Evolutionary conservation across 768 basidiomycete genomes (phyloP).

Genomic region (Suillus spraguei): DNA sequence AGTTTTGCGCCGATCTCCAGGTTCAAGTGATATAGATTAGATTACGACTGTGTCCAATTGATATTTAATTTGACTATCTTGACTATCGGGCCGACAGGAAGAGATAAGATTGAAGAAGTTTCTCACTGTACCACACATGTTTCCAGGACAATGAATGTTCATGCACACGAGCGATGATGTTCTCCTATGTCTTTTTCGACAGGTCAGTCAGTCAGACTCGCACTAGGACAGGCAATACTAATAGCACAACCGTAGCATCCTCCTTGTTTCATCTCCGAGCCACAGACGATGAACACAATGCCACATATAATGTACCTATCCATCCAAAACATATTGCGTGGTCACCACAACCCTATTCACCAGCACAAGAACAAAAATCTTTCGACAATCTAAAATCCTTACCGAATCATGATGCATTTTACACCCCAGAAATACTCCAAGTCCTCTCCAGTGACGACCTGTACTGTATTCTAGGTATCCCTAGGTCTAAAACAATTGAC

Average conservation of each 20-base stretch:
- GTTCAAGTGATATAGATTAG: slow-evolving; percentile 34
- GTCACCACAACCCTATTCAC: slow-evolving; percentile 24
- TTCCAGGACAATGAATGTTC: slow-evolving; percentile 9
- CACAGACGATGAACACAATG: slow-evolving; percentile 55
- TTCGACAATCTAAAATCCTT: slow-evolving; percentile 6
- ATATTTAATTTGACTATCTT: slow-evolving; percentile 13
- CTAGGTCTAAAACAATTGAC: slow-evolving; percentile 53
- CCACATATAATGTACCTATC: slow-evolving; percentile 39
- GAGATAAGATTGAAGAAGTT: slow-evolving; percentile 21
- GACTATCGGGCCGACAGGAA: background rate
- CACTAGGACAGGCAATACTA: background rate
- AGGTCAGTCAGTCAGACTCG: slow-evolving; percentile 26
- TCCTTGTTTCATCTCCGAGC: slow-evolving; percentile 62
- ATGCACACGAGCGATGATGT: slow-evolving; percentile 22
- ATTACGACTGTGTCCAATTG: slow-evolving; percentile 6
- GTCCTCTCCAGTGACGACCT: slow-evolving; percentile 68
- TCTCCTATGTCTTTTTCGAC: slow-evolving; percentile 30
- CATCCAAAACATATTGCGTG: slow-evolving; percentile 31
- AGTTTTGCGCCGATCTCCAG: slow-evolving; percentile 51
- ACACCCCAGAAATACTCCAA: slow-evolving; percentile 34
- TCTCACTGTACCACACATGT: slow-evolving; percentile 14
- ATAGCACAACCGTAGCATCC: slow-evolving; percentile 42
- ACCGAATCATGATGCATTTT: slow-evolving; percentile 13
- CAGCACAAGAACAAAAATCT: slow-evolving; percentile 17
- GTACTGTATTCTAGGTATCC: slow-evolving; percentile 72